Evolutionary conservation across 352 stramenopile species (phyloP).

Genomic region (Elongisporangium prolatum): DNA sequence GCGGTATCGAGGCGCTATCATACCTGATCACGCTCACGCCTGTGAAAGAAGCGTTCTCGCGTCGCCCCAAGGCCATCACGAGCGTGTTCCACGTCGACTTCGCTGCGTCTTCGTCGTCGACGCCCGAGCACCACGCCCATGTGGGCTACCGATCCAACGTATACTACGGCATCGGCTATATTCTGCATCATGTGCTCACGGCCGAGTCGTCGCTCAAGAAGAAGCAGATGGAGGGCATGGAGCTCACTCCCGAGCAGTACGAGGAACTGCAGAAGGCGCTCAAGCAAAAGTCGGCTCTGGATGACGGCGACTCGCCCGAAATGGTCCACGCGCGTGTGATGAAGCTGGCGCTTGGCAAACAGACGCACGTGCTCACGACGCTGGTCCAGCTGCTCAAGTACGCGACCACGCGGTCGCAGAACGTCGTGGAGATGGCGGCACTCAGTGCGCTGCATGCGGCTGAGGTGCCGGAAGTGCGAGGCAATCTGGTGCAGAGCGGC

Average conservation of each 20-base stretch:
- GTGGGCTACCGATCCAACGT: slow-evolving; percentile 77
- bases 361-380: slow-evolving; percentile 51
- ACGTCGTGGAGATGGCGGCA: slow-evolving; percentile 73
- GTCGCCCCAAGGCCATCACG: slow-evolving; percentile 41
- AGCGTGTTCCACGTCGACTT: slow-evolving; percentile 77
- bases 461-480: slow-evolving; percentile 56
- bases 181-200: slow-evolving; percentile 92
- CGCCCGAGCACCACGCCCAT: slow-evolving; percentile 23
- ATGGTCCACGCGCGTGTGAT: slow-evolving; percentile 59
- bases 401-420: slow-evolving; percentile 62
- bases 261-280: slow-evolving; percentile 95
- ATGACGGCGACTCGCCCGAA: slow-evolving; percentile 85
- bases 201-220: slow-evolving; percentile 92
- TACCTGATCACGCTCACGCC: slow-evolving; percentile 82
- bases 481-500: slow-evolving; percentile 74
- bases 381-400: slow-evolving; percentile 80
- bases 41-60: slow-evolving; percentile 77
- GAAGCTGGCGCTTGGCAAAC: slow-evolving; percentile 33
- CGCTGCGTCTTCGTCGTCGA: slow-evolving; percentile 17
- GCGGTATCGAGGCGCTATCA: slow-evolving; percentile 75
- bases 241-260: slow-evolving; percentile 97
- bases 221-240: slow-evolving; percentile 95
- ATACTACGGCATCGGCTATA: slow-evolving; percentile 92
- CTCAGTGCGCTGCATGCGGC: slow-evolving; percentile 65
- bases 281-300: slow-evolving; percentile 92